Conservation (phyloP, 1,284 basidiomycete genomes). For the Boletus smithii region DNA sequence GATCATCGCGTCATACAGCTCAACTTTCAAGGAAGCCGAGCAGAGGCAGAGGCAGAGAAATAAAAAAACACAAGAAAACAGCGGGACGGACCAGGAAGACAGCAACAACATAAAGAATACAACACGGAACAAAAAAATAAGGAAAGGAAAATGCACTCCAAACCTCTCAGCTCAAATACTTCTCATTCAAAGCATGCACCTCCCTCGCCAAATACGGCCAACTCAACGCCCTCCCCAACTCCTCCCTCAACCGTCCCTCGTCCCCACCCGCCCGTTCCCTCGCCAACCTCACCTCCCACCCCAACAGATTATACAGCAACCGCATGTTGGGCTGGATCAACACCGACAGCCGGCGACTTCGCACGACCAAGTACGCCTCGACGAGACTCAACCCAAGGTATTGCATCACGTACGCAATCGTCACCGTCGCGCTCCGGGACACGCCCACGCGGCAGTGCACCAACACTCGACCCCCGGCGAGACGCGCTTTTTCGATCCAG, state of each 20-base stretch:
- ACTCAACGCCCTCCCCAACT: constrained; percentile 61
- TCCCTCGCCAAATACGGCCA: constrained; percentile 80
- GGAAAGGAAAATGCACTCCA: not conserved
- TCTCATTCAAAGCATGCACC: constrained; percentile 77
- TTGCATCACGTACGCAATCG: constrained; percentile 97
- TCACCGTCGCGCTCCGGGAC: constrained; percentile 88
- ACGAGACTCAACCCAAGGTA: constrained; percentile 84
- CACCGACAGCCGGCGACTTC: constrained; percentile 78
- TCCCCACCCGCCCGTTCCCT: constrained; percentile 58
- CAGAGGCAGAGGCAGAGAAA: no score
- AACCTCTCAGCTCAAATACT: constrained; percentile 56
- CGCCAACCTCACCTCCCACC: constrained; percentile 87
- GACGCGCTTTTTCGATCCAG: constrained; percentile 88
- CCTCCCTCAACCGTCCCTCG: constrained; percentile 46
- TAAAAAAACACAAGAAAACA: not conserved
- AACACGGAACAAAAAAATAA: not conserved
- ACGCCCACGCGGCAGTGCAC: constrained; percentile 98
- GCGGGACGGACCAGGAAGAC: not conserved
- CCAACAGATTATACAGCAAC: constrained; percentile 88
- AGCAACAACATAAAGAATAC: not conserved
- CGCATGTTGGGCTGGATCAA: constrained; percentile 94
- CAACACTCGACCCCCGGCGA: constrained; percentile 82
- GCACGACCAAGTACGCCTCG: constrained; percentile 89
- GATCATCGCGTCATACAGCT: no score
- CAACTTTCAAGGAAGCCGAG: no score